Evolutionary conservation across 192 early-diverging fungal species (phyloP).

Genomic region (Jimgerdemannia flammicorona): DNA sequence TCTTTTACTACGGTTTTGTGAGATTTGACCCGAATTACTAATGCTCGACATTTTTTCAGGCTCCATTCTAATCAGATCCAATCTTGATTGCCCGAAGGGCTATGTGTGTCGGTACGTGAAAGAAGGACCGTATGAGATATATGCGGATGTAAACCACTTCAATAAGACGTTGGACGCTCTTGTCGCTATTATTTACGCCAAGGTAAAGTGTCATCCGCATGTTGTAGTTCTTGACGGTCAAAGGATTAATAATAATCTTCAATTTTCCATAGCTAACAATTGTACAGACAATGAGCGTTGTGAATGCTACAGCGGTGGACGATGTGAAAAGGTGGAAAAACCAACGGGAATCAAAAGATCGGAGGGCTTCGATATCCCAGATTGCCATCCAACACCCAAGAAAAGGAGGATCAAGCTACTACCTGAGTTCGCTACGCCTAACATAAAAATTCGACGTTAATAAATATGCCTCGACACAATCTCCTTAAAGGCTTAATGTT

Average conservation of each 20-base stretch:
- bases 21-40: not conserved
- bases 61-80: slow-evolving; percentile 3
- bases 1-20: not conserved
- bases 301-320: not conserved
- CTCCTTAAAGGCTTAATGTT: not conserved
- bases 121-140: slow-evolving; percentile 3
- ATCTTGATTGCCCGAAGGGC: slow-evolving; percentile 9
- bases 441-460: not conserved
- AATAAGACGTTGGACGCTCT: slow-evolving; percentile 5
- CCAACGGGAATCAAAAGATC: not conserved
- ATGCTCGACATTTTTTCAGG: slow-evolving; percentile 7
- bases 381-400: not conserved
- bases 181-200: slow-evolving; percentile 2
- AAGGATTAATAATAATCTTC: not conserved
- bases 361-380: not conserved
- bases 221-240: not conserved
- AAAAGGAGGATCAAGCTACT: not conserved
- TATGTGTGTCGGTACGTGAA: slow-evolving; percentile 8
- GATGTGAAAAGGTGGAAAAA: not conserved
- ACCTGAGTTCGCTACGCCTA: not conserved
- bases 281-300: not conserved
- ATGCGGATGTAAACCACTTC: slow-evolving; percentile 1
- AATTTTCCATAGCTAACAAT: not conserved
- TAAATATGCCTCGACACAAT: not conserved
- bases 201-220: not conserved